Conservation (phyloP, 208 protist genomes). For the Acanthamoeba castellanii region DNA sequence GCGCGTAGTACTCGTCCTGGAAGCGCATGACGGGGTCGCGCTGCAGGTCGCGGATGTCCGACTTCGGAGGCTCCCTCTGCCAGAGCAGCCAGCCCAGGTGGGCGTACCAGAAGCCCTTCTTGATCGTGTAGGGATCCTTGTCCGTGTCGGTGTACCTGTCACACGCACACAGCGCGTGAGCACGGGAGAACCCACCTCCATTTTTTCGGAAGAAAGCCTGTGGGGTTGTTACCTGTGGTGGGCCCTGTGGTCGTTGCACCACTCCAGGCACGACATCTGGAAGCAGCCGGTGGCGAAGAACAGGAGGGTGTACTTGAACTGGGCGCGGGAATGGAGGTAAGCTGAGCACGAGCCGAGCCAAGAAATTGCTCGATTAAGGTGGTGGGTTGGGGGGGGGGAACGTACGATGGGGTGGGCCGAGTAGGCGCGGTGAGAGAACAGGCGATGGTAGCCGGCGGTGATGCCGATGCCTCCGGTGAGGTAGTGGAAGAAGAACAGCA, state of each 20-base stretch:
- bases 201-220: too few species aligned
- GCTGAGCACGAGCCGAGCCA: neutral
- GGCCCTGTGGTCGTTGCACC: constrained; percentile 85
- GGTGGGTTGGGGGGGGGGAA: neutral
- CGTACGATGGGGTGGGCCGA: constrained; percentile 77
- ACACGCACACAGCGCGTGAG: neutral
- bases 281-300: constrained; percentile 78
- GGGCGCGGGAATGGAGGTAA: neutral
- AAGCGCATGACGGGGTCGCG: constrained; percentile 81
- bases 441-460: constrained; percentile 88
- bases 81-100: constrained; percentile 89
- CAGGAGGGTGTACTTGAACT: constrained; percentile 68
- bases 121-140: constrained; percentile 85
- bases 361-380: neutral
- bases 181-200: neutral
- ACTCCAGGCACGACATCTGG: constrained; percentile 78
- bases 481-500: constrained; percentile 77
- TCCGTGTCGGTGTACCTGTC: constrained; percentile 85
- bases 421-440: constrained; percentile 86
- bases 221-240: constrained; percentile 82
- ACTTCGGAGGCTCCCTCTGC: constrained; percentile 76
- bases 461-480: constrained; percentile 84
- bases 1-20: constrained; percentile 88
- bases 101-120: constrained; percentile 77
- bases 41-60: constrained; percentile 87